Conservation (phyloP, 1,284 basidiomycete genomes). For the Moesziomyces parantarcticus region DNA sequence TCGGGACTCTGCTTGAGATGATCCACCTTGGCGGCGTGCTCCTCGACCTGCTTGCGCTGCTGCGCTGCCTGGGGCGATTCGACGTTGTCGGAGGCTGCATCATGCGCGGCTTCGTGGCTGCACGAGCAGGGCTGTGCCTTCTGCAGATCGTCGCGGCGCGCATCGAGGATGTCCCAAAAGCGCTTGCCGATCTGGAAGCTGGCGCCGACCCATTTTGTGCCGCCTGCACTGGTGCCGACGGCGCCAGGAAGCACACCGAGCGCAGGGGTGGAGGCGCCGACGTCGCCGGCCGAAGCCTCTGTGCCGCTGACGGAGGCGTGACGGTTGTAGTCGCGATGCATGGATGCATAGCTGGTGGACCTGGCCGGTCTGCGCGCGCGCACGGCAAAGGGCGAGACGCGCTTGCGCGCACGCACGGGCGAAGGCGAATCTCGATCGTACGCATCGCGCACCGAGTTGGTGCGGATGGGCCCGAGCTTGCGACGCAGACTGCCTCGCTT, state of each 20-base stretch:
- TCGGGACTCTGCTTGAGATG: constrained; percentile 43
- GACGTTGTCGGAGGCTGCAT: background rate
- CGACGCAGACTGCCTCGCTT: constrained; percentile 14
- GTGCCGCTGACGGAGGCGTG: constrained; percentile 21
- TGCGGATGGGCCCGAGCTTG: constrained; percentile 6
- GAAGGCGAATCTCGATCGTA: constrained; percentile 12
- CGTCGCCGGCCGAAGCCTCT: constrained; percentile 16
- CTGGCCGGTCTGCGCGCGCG: constrained; percentile 14
- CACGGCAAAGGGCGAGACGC: constrained; percentile 30
- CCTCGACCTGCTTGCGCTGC: constrained; percentile 12
- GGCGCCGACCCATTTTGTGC: constrained; percentile 63
- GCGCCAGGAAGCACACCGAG: constrained; percentile 43
- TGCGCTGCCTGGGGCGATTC: background rate
- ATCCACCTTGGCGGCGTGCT: constrained; percentile 33
- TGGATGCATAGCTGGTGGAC: constrained; percentile 29
- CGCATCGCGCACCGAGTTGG: constrained; percentile 5
- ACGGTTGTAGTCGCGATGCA: constrained; percentile 10
- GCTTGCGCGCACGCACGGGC: constrained; percentile 17
- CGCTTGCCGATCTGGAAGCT: constrained; percentile 61
- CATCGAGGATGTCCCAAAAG: constrained; percentile 55
- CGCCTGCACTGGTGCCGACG: constrained; percentile 61
- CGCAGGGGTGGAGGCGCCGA: background rate
- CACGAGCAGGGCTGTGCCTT: constrained; percentile 27
- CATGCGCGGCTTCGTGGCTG: background rate
- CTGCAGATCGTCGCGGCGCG: constrained; percentile 28